Conservation (phyloP, 345 rosid genomes). For the Pistacia integerrima region DNA sequence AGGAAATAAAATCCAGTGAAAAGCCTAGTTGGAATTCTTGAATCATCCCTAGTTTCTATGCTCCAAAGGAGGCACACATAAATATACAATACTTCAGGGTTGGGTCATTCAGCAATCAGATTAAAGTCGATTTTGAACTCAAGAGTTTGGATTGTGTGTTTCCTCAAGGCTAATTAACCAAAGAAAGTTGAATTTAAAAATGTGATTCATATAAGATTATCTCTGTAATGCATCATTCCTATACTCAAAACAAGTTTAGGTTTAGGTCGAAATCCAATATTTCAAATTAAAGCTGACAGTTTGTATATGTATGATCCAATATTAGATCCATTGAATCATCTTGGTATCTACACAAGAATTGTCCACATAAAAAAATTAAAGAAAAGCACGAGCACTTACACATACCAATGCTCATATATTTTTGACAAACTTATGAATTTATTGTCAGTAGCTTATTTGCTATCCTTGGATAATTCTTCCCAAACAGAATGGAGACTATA, state of each 20-base stretch:
- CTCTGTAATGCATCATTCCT: neutral
- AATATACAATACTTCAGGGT: neutral
- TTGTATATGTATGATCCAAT: neutral
- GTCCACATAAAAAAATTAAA: neutral
- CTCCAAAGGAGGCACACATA: neutral
- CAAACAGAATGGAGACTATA: neutral
- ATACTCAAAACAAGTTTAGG: neutral
- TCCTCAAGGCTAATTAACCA: neutral
- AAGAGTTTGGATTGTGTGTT: conserved; percentile 1
- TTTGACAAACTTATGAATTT: neutral
- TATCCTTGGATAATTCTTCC: neutral
- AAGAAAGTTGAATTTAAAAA: neutral
- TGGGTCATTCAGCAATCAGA: conserved; percentile 2
- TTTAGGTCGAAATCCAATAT: neutral
- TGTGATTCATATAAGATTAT: neutral
- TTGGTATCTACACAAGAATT: neutral
- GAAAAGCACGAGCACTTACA: neutral
- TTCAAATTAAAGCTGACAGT: too few relatives aligned
- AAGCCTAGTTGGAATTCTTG: neutral
- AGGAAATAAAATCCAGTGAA: conserved; percentile 2
- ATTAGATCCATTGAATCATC: neutral
- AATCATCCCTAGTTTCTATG: neutral
- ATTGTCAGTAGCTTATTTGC: neutral
- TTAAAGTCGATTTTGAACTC: neutral
- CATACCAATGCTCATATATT: neutral